Conservation (phyloP, 768 basidiomycete species). For the Leccinum fibrillosum region DNA sequence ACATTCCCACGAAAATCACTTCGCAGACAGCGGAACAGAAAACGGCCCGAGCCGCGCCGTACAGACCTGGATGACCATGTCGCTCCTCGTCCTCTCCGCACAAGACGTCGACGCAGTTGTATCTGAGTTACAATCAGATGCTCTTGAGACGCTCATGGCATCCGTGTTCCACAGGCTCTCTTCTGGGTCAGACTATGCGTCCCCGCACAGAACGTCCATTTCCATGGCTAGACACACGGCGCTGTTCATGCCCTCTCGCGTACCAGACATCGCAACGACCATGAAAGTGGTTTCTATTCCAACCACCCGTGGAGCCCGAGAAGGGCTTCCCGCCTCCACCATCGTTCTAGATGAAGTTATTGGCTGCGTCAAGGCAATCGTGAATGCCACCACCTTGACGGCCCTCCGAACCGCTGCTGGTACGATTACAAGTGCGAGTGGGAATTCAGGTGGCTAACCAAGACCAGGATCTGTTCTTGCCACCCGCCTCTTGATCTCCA, state of each 20-base stretch:
- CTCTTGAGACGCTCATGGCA: slow-evolving; percentile 56
- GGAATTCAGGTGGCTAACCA: not conserved
- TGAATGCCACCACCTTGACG: slow-evolving; percentile 78
- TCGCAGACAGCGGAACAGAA: too few relatives aligned
- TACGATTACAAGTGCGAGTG: slow-evolving; percentile 24
- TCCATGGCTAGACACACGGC: slow-evolving; percentile 52
- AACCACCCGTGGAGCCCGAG: slow-evolving; percentile 32
- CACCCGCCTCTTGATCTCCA: slow-evolving; percentile 47
- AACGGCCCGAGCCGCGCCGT: not conserved
- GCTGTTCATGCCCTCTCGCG: slow-evolving; percentile 83
- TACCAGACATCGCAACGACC: slow-evolving; percentile 50
- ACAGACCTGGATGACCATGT: slow-evolving; percentile 21
- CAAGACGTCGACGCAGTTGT: slow-evolving; percentile 53
- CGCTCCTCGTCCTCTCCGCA: slow-evolving; percentile 60
- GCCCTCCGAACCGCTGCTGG: slow-evolving; percentile 83
- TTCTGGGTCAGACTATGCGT: slow-evolving; percentile 19
- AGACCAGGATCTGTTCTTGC: slow-evolving; percentile 65
- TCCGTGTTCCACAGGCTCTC: slow-evolving; percentile 53
- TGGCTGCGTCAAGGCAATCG: slow-evolving; percentile 66
- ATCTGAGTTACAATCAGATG: slow-evolving; percentile 40
- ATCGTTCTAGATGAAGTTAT: slow-evolving; percentile 69
- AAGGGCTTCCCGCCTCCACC: slow-evolving; percentile 75
- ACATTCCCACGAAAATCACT: too few relatives aligned
- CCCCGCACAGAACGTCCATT: slow-evolving; percentile 61
- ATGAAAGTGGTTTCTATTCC: slow-evolving; percentile 86